Conservation (phyloP, 805 yeast species). For the Lipomyces kockii region DNA sequence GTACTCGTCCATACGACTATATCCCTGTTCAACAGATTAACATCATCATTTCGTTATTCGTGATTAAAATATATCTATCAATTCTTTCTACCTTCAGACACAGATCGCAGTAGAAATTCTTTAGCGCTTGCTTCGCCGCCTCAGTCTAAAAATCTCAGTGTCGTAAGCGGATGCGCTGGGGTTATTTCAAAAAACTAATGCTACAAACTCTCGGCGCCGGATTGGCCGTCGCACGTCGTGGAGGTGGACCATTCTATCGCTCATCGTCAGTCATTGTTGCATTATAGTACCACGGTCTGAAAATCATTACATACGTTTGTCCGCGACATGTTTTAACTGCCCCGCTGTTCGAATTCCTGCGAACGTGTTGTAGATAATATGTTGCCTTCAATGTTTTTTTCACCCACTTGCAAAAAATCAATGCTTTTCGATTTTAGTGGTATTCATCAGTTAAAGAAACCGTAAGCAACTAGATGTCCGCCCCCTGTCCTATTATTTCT, state of each 20-base stretch:
- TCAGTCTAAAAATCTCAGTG: constrained; percentile 25
- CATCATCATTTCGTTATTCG: background rate
- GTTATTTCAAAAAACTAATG: background rate
- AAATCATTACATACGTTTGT: background rate
- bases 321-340: background rate
- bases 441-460: background rate
- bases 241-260: constrained; percentile 1
- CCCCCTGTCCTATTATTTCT: too few relatives aligned
- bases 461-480: background rate
- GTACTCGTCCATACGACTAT: constrained; percentile 36
- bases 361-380: background rate
- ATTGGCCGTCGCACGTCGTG: constrained; percentile 20
- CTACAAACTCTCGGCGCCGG: constrained; percentile 25
- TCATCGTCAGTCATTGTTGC: background rate
- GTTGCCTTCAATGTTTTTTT: background rate
- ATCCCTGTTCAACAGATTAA: constrained; percentile 21
- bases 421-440: too few relatives aligned
- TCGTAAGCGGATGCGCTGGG: background rate
- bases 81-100: constrained; percentile 30
- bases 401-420: background rate
- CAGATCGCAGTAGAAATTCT: constrained; percentile 33
- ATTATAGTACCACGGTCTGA: background rate
- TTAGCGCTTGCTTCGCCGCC: constrained; percentile 36
- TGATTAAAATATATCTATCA: background rate
- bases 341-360: background rate